Conservation (phyloP, 163 green algal genomes). For the Chlamydomonas reinhardtii region DNA sequence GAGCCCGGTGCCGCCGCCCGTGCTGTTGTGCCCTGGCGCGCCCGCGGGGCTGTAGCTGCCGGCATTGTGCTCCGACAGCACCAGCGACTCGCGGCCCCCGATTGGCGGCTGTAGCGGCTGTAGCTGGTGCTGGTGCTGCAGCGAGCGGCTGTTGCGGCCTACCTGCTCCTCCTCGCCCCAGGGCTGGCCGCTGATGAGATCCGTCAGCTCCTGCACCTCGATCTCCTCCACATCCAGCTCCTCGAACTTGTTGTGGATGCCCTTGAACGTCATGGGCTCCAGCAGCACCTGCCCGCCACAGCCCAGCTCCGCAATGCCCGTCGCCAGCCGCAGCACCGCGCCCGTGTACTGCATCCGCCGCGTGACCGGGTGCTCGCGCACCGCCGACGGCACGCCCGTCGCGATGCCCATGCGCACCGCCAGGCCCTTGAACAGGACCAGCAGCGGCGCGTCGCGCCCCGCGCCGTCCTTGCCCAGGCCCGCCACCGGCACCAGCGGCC, state of each 20-base stretch:
- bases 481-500: slow-evolving; percentile 1
- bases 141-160: too few relatives aligned
- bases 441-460: background rate
- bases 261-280: slow-evolving; percentile 41
- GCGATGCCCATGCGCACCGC: slow-evolving; percentile 64
- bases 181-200: too few relatives aligned
- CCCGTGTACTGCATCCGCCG: slow-evolving; percentile 42
- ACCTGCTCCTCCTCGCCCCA: background rate
- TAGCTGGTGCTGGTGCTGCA: too few relatives aligned
- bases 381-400: slow-evolving; percentile 38
- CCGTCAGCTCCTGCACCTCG: slow-evolving; percentile 16
- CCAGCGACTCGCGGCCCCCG: too few relatives aligned
- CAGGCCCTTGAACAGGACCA: slow-evolving; percentile 56
- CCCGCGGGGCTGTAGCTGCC: too few relatives aligned
- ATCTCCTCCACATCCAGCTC: slow-evolving; percentile 36
- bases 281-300: slow-evolving; percentile 35
- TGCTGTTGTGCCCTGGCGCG: too few relatives aligned
- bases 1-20: background rate
- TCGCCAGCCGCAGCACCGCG: slow-evolving; percentile 30
- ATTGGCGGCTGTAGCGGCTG: too few relatives aligned
- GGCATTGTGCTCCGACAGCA: too few relatives aligned
- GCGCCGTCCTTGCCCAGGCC: background rate
- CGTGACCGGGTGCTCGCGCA: slow-evolving; percentile 12
- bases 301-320: slow-evolving; percentile 25
- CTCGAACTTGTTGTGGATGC: slow-evolving; percentile 37